Evolutionary conservation across 139 green algal genomes (phyloP), one percentile per base, ranked within the genome.

Genomic region (Trebouxia sp.): DNA sequence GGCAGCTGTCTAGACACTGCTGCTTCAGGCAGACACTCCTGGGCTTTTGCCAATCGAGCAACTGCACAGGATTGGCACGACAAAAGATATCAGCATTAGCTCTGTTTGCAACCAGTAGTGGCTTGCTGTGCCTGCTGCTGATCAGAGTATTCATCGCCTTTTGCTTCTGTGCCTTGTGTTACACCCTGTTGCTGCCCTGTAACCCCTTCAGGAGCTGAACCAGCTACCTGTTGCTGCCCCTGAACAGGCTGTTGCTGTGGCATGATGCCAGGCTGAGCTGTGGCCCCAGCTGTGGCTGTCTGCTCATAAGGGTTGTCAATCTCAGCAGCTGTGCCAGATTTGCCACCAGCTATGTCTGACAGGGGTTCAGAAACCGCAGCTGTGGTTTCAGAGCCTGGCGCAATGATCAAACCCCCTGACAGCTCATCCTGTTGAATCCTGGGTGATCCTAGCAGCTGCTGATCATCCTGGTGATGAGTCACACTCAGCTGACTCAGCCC

Each of bases 111-210:
- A 26, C 26, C 48, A 55, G 42, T 41, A 7, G 45, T 32, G 24
- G 72, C 72, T 24, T 79, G 72, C 30, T 79, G 72, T 11, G 72
- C 48, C 17, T 79, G 72, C 72, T 79, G 45, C 32, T 66, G 45
- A 3, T 62, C 45, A 48, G 42, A 65, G 30, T 79, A 79, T 14
- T 79, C 47, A 32, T 45, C 32, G 4, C 28, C 15, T 12, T 66
- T 9, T 65, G 6, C 15, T 32, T 38, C 72, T 35, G n/a, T 39
- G 5, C 8, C 15, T 26, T 65, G 26, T 14, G 8, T 17, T 17
- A 15, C 47, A 37, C 30, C 5, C 32, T 65, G 30, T 8, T 62
- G 35, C 39, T 79, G 72, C 10, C 42, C 30, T n/a, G 37, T 45
- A n/a, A n/a, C 20, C 55, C 5, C 39, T 35, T 35, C 67, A 37